These are phyloP conservation scores for Solanum tarapatanum DNA, from an alignment of 257 asterid species.

Conservation along the genomic window DNA sequence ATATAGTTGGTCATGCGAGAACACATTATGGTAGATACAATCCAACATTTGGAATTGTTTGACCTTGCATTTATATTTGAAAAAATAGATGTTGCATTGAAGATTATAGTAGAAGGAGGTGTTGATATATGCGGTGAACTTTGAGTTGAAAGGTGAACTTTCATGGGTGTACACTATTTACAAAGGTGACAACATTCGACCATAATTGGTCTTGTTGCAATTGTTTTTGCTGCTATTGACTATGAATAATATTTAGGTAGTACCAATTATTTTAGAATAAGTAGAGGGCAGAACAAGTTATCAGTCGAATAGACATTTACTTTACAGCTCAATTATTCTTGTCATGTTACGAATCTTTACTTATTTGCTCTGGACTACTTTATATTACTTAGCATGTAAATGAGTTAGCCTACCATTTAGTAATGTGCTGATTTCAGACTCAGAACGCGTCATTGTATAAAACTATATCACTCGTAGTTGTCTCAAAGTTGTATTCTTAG, in stretches of 20 bases:
- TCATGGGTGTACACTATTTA: neutral
- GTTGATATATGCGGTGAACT: too few species aligned
- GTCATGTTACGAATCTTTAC: neutral
- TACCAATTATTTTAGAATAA: neutral
- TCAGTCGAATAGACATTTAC: neutral
- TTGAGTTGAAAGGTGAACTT: neutral
- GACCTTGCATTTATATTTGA: neutral
- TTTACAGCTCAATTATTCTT: neutral
- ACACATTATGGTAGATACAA: neutral
- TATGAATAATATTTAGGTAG: neutral
- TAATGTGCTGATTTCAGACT: neutral
- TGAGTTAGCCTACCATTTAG: neutral
- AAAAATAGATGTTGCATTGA: neutral
- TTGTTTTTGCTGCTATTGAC: neutral
- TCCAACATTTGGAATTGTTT: neutral
- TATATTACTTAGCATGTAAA: neutral
- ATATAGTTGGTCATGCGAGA: neutral
- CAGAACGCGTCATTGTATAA: neutral
- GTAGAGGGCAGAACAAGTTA: neutral
- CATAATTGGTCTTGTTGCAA: too few species aligned
- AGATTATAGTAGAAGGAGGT: neutral
- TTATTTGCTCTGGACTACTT: neutral
- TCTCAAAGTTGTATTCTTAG: neutral
- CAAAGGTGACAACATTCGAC: neutral
- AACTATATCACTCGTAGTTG: neutral